phyloP scores from a whole-genome alignment of 352 stramenopile species.

The Globisporangium apiculatum region DNA sequence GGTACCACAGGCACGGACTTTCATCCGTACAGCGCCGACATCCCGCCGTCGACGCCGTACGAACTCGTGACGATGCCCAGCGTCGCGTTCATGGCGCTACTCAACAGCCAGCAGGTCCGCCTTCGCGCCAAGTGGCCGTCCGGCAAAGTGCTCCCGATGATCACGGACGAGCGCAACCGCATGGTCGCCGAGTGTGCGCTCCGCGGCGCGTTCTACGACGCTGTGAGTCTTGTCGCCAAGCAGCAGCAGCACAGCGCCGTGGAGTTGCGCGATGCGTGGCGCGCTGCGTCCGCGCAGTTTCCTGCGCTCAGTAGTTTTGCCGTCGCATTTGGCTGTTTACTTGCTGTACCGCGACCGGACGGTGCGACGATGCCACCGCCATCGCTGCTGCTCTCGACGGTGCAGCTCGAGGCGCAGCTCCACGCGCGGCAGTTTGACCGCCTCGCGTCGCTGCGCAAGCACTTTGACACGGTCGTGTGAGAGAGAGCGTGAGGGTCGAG shows the following conservation, averaged over 20 bases:
- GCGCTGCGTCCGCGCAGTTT: constrained; percentile 27
- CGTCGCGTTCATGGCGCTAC: constrained; percentile 39
- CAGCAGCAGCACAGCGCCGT: constrained; percentile 22
- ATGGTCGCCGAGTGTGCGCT: constrained; percentile 36
- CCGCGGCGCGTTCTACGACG: constrained; percentile 32
- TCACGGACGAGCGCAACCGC: constrained; percentile 48
- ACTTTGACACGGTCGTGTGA: constrained; percentile 31
- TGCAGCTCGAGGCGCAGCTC: constrained; percentile 27
- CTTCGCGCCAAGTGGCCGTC: constrained; percentile 31
- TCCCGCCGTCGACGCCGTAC: constrained; percentile 41
- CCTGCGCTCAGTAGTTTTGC: constrained; percentile 34
- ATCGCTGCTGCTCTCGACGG: constrained; percentile 18
- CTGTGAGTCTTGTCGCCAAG: constrained; percentile 27
- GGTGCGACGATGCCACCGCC: constrained; percentile 5
- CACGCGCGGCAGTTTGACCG: constrained; percentile 32
- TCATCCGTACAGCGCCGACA: constrained; percentile 32
- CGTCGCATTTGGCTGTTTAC: constrained; percentile 28
- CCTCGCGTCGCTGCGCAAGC: constrained; percentile 23
- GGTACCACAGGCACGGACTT: constrained; percentile 9
- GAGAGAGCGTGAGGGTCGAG: neutral
- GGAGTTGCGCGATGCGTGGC: constrained; percentile 31
- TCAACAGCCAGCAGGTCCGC: constrained; percentile 41
- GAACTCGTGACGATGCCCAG: constrained; percentile 47
- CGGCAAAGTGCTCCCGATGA: constrained; percentile 41
- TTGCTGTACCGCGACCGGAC: constrained; percentile 20